Evolutionary conservation across 306 rosid species (phyloP).

Genomic region (Citrullus colocynthis): DNA sequence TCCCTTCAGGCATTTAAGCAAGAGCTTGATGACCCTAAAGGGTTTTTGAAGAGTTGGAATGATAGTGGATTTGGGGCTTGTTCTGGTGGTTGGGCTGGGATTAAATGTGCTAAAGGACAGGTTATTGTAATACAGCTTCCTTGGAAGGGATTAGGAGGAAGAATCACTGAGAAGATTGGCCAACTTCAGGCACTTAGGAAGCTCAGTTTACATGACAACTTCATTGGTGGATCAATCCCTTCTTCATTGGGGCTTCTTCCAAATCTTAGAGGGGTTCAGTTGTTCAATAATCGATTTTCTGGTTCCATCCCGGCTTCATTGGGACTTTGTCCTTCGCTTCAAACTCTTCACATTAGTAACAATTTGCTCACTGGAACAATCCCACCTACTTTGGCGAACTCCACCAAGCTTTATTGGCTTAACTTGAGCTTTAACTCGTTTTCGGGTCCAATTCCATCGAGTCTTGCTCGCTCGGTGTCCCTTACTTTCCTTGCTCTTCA

Average conservation of each 20-base stretch:
- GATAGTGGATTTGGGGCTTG: constrained; percentile 79
- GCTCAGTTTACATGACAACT: constrained; percentile 79
- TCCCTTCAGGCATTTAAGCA: constrained; percentile 77
- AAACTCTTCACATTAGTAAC: constrained; percentile 57
- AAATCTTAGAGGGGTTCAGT: constrained; percentile 76
- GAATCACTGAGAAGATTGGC: constrained; percentile 55
- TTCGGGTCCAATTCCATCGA: constrained; percentile 45
- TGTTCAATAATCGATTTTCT: constrained; percentile 55
- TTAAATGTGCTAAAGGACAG: constrained; percentile 88
- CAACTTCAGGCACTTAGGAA: constrained; percentile 68
- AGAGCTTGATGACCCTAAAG: constrained; percentile 66
- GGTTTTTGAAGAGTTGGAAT: constrained; percentile 76
- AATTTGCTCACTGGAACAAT: constrained; percentile 46
- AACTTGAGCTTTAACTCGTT: constrained; percentile 60
- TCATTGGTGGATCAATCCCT: constrained; percentile 60
- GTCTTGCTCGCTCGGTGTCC: constrained; percentile 31
- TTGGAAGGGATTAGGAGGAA: constrained; percentile 66
- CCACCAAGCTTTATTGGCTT: constrained; percentile 57
- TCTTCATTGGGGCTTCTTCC: constrained; percentile 55
- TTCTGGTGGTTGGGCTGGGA: constrained; percentile 80
- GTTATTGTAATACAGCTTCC: constrained; percentile 89
- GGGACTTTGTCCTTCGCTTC: constrained; percentile 63
- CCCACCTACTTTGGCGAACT: constrained; percentile 55
- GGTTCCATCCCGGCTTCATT: constrained; percentile 70
- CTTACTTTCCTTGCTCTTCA: constrained; percentile 42